These are phyloP conservation scores for Kodamaea laetipori DNA, from an alignment of 805 yeast genomes.

Conservation along the genomic window DNA sequence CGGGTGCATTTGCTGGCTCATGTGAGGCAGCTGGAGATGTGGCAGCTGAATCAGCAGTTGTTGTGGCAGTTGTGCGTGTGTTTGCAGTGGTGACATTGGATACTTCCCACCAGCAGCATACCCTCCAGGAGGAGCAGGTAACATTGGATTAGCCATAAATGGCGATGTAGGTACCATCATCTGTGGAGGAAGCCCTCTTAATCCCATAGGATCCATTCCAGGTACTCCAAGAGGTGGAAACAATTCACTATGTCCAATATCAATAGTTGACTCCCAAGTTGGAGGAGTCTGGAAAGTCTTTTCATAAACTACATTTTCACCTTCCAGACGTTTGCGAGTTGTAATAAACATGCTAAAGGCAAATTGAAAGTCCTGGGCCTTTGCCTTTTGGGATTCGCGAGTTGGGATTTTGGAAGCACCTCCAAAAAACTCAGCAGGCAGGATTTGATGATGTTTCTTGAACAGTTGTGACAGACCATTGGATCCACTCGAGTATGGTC, in stretches of 20 bases:
- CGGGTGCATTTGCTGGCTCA: constrained; percentile 3
- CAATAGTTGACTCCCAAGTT: constrained; percentile 67
- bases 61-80: constrained; percentile 18
- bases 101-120: constrained; percentile 24
- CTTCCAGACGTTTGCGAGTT: constrained; percentile 38
- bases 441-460: constrained; percentile 40
- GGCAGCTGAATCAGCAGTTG: constrained; percentile 15
- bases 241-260: constrained; percentile 54
- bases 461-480: constrained; percentile 18
- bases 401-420: constrained; percentile 42
- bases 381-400: constrained; percentile 35
- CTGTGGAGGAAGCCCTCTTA: neutral
- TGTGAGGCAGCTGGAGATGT: constrained; percentile 14
- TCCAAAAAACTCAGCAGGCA: constrained; percentile 46
- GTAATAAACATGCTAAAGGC: constrained; percentile 57
- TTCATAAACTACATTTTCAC: constrained; percentile 45
- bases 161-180: constrained; percentile 24
- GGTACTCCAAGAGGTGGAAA: constrained; percentile 42
- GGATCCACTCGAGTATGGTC: constrained; percentile 27
- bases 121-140: constrained; percentile 25
- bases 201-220: constrained; percentile 8
- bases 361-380: constrained; percentile 38
- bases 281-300: constrained; percentile 74
- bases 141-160: constrained; percentile 36
- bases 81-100: constrained; percentile 36